Base-by-base conservation (phyloP, 192 early-diverging fungal genomes). In the Backusella sp. region DNA sequence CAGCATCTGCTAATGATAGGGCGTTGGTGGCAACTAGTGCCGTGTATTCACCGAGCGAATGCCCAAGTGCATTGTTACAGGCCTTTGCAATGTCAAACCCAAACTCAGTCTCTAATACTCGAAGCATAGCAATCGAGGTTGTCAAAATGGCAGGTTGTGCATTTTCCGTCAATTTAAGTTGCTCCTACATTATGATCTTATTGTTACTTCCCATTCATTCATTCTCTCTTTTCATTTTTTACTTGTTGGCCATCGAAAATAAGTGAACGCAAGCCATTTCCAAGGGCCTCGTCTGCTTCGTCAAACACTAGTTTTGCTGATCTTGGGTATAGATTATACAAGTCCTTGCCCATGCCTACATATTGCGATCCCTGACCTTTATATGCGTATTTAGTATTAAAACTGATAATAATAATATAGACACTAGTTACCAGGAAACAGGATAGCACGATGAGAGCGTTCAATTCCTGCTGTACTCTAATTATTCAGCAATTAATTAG, bases 21-120 rank as follows among this genome's bases (percentile, higher is more conserved):
- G 90, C 84, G 32, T 87, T 85, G 15, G 93, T 88, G 4, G 91
- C 93, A 21, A 93, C 88, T 21, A 94, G 84, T 5, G 93, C 92
- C 21, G 89, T 86, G 73, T 98, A 99, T 82, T 99, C 97, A 23
- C 97, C 97, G 6, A 99, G 85, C 28, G 95, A 96, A 75, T 99
- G 97, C 6, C 97, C 97, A 62, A 98, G 84, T 0, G 93, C 91
- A 85, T 91, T 93, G 5, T 91, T 90, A 78, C 92, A 96, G 21
- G 88, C 82, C 3, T 90, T 89, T 6, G 83, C 79, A 21, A 93
- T 83, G 73, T 93, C 89, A 78, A 95, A 93, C n/a, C 92, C 95
- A 67, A 86, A 90, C 32, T 95, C 96, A 0, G 83, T 84, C 84
- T 97, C 93, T 53, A 99, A 82, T 14, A 96, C 95, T 19, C 92